Base-by-base conservation (phyloP, 768 basidiomycete genomes). In the Pilatotrama ljubarskyi region DNA sequence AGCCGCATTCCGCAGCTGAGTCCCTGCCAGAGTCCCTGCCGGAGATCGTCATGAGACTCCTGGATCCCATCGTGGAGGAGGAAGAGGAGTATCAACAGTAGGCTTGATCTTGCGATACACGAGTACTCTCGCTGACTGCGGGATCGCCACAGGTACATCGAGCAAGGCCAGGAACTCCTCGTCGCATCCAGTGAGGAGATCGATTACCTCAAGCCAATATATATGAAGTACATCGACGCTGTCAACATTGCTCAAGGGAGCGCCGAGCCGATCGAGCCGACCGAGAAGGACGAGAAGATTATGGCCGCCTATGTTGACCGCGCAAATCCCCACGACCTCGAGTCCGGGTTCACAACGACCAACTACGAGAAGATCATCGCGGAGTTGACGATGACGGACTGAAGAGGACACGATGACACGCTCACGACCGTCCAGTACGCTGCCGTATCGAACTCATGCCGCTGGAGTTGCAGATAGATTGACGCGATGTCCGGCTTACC, bases 71-170 rank as follows among this genome's bases (percentile, higher is more conserved):
- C 4, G 87, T 93, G 29, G 76, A 79, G 29, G 90, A 93, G 68
- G 79, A 84, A 60, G 76, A 79, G 0, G 90, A 93, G 69, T 93
- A 93, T 72, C 82, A 86, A 66, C 85, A 84, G 86, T 88, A 51
- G 32, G 81, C n/a, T 59, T 7, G 32, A 70, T 13, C 15, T 42
- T 35, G 25, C 56, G 3, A 49, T 14, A 20, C 15, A n/a, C 17
- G 46, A 17, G 5, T 32, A 17, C 46, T 47, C 35, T 43, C 66
- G 24, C 66, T 36, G 5, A 51, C 20, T 17, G 18, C 26, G 36
- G 13, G 11, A 10, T 14, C 41, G 22, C 20, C 37, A 24, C 53
- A 89, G 87, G 49, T 90, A 92, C 68, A 85, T 92, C 65, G 86
- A 88, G 67, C 88, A 91, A 68, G 86, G 81, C 63, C 81, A 86